These are phyloP conservation scores for Paramarasmius palmivorus DNA, from an alignment of 1,284 basidiomycete species.

Conservation along the genomic window DNA sequence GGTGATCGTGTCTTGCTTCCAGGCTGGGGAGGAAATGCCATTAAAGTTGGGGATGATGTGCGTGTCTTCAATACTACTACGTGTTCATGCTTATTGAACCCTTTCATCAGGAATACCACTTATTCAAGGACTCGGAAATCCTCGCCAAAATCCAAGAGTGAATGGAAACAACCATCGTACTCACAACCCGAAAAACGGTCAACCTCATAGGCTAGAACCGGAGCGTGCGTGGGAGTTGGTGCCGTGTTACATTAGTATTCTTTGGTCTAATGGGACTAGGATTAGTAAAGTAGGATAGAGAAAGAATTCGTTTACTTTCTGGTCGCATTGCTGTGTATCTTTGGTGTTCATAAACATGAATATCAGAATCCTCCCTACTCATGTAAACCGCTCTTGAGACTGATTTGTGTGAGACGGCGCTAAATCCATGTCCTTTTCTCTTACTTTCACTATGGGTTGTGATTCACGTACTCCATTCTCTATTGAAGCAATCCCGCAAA, in stretches of 20 bases:
- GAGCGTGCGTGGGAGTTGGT: neutral
- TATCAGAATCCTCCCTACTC: no score
- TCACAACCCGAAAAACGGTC: no score
- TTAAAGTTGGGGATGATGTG: constrained; percentile 97
- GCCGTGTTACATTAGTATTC: neutral
- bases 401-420: no score
- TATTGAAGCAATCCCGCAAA: neutral
- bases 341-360: no score
- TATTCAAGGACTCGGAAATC: constrained; percentile 96
- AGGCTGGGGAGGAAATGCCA: constrained; percentile 93
- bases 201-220: neutral
- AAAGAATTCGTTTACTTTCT: no score
- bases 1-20: constrained; percentile 95
- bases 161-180: constrained; percentile 11
- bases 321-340: no score
- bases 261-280: no score
- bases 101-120: constrained; percentile 79
- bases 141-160: constrained; percentile 97
- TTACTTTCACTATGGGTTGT: neutral
- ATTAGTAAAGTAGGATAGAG: no score
- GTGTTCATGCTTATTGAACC: neutral
- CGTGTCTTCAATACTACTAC: constrained; percentile 30
- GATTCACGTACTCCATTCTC: neutral
- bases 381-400: no score
- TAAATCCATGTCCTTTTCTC: neutral